Conservation (phyloP, 2,329 filamentous ascomycete genomes). For the Clarireedia homoeocarpa region DNA sequence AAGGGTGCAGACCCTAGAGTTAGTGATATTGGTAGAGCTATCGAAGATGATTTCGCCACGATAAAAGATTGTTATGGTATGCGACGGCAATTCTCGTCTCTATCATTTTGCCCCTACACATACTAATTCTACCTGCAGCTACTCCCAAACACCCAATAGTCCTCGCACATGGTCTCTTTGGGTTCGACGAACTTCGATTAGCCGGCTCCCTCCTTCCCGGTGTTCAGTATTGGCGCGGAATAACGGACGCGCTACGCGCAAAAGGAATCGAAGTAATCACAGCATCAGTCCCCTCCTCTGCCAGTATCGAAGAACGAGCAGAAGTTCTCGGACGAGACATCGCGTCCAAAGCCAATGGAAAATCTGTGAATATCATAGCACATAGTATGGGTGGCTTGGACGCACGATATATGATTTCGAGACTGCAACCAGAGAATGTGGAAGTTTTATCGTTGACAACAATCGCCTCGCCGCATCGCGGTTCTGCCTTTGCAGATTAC, state of each 20-base stretch:
- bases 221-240: slow-evolving; percentile 59
- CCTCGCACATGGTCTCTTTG: slow-evolving; percentile 57
- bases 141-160: slow-evolving; percentile 55
- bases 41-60: slow-evolving; percentile 54
- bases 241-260: slow-evolving; percentile 47
- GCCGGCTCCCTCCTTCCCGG: slow-evolving; percentile 42
- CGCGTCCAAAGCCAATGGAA: slow-evolving; percentile 35
- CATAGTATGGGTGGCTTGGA: slow-evolving; percentile 64
- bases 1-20: slow-evolving; percentile 38
- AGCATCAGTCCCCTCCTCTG: slow-evolving; percentile 52
- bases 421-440: slow-evolving; percentile 38
- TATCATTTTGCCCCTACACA: background rate
- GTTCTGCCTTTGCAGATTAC: slow-evolving; percentile 44
- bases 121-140: slow-evolving; percentile 20
- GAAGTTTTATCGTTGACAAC: slow-evolving; percentile 37
- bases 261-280: slow-evolving; percentile 50
- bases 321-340: slow-evolving; percentile 49
- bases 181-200: slow-evolving; percentile 51
- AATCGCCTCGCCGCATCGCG: slow-evolving; percentile 32
- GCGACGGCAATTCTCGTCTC: background rate
- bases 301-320: slow-evolving; percentile 53
- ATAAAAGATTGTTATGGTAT: slow-evolving; percentile 50
- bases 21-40: slow-evolving; percentile 39
- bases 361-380: slow-evolving; percentile 67
- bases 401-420: slow-evolving; percentile 56